These are phyloP conservation scores for Boletus subcaerulescens DNA, from an alignment of 768 basidiomycete species.

Conservation along the genomic window DNA sequence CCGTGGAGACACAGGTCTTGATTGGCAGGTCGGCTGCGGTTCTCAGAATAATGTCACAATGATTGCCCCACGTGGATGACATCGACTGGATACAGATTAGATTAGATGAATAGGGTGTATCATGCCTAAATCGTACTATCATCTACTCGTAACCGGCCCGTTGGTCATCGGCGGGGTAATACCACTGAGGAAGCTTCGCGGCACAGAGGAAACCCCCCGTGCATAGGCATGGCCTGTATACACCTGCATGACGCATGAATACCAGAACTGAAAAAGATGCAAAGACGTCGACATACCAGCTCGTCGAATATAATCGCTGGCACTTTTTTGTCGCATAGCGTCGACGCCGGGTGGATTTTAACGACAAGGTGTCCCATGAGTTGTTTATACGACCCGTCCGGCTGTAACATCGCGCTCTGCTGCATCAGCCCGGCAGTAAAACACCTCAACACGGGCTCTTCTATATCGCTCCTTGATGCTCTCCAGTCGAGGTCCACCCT, in stretches of 20 bases:
- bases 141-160: slow-evolving; percentile 11
- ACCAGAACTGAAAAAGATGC: background rate
- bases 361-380: slow-evolving; percentile 72
- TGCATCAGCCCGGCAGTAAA: slow-evolving; percentile 75
- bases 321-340: slow-evolving; percentile 74
- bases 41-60: background rate
- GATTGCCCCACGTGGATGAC: too few relatives aligned
- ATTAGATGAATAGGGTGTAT: slow-evolving; percentile 1
- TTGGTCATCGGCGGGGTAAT: slow-evolving; percentile 14
- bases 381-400: slow-evolving; percentile 86
- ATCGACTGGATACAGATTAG: slow-evolving; percentile 4
- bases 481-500: slow-evolving; percentile 60
- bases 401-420: slow-evolving; percentile 80
- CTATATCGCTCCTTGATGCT: slow-evolving; percentile 56
- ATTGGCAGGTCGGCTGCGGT: slow-evolving; percentile 3
- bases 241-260: slow-evolving; percentile 43
- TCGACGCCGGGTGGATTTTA: slow-evolving; percentile 90
- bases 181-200: slow-evolving; percentile 47
- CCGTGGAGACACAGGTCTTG: background rate
- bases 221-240: slow-evolving; percentile 86
- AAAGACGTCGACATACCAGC: slow-evolving; percentile 53
- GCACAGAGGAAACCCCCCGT: slow-evolving; percentile 83
- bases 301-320: slow-evolving; percentile 93
- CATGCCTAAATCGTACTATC: slow-evolving; percentile 4
- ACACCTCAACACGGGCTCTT: slow-evolving; percentile 67